Conservation (phyloP, 768 basidiomycete species). For the Boletus speciosus region DNA sequence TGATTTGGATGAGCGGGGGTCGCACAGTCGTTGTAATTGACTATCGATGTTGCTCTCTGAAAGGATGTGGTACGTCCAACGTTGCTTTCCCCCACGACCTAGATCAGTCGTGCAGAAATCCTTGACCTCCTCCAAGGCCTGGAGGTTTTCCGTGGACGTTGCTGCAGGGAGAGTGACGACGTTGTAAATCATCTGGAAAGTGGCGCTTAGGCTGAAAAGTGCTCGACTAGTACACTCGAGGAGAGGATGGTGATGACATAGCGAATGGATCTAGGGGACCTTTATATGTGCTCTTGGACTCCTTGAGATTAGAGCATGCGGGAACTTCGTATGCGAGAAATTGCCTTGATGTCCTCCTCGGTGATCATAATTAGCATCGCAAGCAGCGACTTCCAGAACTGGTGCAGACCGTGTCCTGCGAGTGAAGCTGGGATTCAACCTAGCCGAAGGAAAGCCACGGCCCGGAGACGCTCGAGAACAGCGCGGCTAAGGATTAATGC, state of each 20-base stretch:
- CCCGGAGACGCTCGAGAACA: constrained; percentile 16
- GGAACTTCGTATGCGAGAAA: constrained; percentile 19
- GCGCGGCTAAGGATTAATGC: constrained; percentile 8
- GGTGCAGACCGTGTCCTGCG: constrained; percentile 15
- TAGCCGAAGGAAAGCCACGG: constrained; percentile 25
- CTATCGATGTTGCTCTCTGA: constrained; percentile 37
- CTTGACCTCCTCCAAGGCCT: constrained; percentile 51
- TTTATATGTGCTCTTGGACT: constrained; percentile 23
- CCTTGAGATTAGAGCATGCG: constrained; percentile 18
- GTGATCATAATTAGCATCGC: constrained; percentile 23
- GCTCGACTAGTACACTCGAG: constrained; percentile 1
- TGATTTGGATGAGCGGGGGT: constrained; percentile 30
- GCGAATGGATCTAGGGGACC: constrained; percentile 1
- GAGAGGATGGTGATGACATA: constrained; percentile 14
- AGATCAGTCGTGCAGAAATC: constrained; percentile 52
- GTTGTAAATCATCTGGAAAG: constrained; percentile 25
- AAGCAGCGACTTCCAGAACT: constrained; percentile 17
- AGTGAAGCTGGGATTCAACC: constrained; percentile 18
- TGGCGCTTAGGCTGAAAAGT: neutral
- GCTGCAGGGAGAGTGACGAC: constrained; percentile 45
- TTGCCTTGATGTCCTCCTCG: constrained; percentile 16
- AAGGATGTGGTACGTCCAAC: constrained; percentile 53
- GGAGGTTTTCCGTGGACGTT: constrained; percentile 44
- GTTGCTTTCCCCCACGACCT: constrained; percentile 46
- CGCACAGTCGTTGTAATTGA: constrained; percentile 39